Evolutionary conservation across 1,284 basidiomycete species (phyloP), one percentile per base, ranked within the genome.

Genomic region (Psilocybe mexicana): DNA sequence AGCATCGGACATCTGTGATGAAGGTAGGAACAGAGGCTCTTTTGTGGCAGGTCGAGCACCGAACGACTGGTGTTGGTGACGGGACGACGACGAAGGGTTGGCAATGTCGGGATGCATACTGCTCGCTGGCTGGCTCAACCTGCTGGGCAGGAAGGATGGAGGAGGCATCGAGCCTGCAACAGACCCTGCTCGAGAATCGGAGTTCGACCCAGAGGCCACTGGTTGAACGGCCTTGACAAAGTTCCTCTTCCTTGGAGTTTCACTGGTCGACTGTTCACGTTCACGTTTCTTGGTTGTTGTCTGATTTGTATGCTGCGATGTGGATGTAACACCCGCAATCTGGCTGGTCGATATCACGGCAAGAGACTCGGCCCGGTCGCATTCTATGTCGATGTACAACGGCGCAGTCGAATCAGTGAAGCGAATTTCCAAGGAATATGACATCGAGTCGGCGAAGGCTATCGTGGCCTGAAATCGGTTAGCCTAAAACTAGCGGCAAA

Each of bases 301-400:
- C 57, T 67, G 67, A 61, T 59, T 66, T 49, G 45, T 64, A 52
- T 62, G 67, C 55, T 66, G 61, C 6, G 64, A 62, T n/a, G 61
- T 45, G 12, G 67, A 47, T n/a, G 70, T 70, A 8, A 28, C 40
- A 44, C 76, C 80, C 40, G 79, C 79, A 23, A 83, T 76, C 54
- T 85, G 82, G 66, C 81, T 90, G 8, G 90, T 89, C 8, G 88
- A 87, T 60, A 92, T 87, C 33, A 90, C 86, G 65, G 90, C 92
- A 40, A 90, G 76, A 43, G 78, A 77, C 36, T 87, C 83, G 2
- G 76, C 77, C 53, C 78, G 76, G 63, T 91, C 88, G 18, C 82
- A 79, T 64, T 87, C 86, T 45, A 89, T 76, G 55, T 87, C 84
- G 60, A 92, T 86, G 64, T 84, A 88, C n/a, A 92, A 74, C 8